Percentiles rank a stretch among this genome's conserved stretches.
These are phyloP conservation scores for Thermochaetoides dissita DNA, from an alignment of 2,329 filamentous ascomycete species.

Conservation along the genomic window DNA sequence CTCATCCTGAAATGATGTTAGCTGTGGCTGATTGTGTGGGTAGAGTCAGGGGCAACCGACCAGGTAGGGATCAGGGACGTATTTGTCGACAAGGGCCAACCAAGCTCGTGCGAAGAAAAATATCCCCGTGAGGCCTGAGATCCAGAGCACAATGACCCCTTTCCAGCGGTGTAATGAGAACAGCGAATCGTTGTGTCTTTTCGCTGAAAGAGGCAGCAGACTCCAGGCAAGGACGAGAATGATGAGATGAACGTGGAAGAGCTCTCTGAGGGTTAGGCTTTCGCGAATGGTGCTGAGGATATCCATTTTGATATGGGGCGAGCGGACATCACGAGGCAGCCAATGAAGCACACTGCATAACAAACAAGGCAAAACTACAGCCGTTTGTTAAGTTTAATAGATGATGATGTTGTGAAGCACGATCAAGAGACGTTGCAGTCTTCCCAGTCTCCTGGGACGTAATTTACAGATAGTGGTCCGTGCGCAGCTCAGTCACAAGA, in stretches of 20 bases:
- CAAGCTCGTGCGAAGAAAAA: slow-evolving; percentile 22
- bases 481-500: too few relatives aligned
- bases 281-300: slow-evolving; percentile 1
- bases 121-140: slow-evolving; percentile 12
- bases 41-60: slow-evolving; percentile 22
- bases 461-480: too few relatives aligned
- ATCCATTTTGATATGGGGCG: slow-evolving; percentile 7
- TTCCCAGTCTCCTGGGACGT: too few relatives aligned
- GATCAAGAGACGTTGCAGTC: too few relatives aligned
- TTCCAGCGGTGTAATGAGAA: background rate
- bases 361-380: too few relatives aligned
- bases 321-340: slow-evolving; percentile 1
- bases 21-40: background rate
- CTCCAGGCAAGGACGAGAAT: slow-evolving; percentile 2
- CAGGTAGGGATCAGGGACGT: slow-evolving; percentile 40
- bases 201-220: background rate
- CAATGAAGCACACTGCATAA: too few relatives aligned
- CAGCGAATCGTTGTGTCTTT: background rate
- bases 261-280: slow-evolving; percentile 2
- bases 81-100: slow-evolving; percentile 24
- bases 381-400: too few relatives aligned
- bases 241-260: slow-evolving; percentile 9
- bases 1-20: slow-evolving; percentile 48
- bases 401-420: too few relatives aligned
- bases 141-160: background rate